A percentile compares a stretch with the other conserved stretches of the same genome.
Conservation (phyloP, 106 monocot genomes). For the Chionographis japonica region DNA sequence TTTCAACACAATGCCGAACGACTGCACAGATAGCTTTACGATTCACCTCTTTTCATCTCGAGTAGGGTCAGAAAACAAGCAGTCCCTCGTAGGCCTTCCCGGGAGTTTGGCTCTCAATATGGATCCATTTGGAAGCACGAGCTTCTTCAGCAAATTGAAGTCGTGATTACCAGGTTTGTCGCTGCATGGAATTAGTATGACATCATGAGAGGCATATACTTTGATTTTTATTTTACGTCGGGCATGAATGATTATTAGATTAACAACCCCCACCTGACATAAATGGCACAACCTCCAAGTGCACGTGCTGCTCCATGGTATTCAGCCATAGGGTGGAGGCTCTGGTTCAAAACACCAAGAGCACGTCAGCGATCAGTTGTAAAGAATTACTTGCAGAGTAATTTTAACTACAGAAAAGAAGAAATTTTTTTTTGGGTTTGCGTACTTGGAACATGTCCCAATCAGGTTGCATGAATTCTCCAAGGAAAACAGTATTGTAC, state of each 20-base stretch:
- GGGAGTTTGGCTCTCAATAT: slow-evolving; percentile 70
- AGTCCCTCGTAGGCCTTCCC: slow-evolving; percentile 66
- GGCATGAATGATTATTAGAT: not conserved
- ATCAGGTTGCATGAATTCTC: slow-evolving; percentile 87
- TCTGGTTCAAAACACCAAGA: slow-evolving; percentile 20
- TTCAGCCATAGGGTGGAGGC: slow-evolving; percentile 69
- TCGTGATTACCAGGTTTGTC: slow-evolving; percentile 68
- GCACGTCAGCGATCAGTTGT: not conserved
- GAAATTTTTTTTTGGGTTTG: not conserved
- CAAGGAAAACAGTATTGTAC: slow-evolving; percentile 76
- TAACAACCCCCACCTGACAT: slow-evolving; percentile 52
- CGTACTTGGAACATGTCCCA: slow-evolving; percentile 94
- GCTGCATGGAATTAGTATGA: slow-evolving; percentile 16
- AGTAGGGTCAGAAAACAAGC: slow-evolving; percentile 70
- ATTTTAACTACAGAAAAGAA: not conserved
- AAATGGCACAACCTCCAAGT: slow-evolving; percentile 70
- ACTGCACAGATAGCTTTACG: not conserved
- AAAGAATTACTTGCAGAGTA: not conserved
- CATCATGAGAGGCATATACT: not conserved
- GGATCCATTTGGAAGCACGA: slow-evolving; percentile 74
- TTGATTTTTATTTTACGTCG: not conserved
- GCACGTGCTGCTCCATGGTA: slow-evolving; percentile 80
- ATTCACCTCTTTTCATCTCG: slow-evolving; percentile 54
- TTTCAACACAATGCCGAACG: not conserved
- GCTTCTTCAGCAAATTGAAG: slow-evolving; percentile 59